These are phyloP conservation scores for Pholiota conissans DNA, from an alignment of 768 basidiomycete species.

Conservation along the genomic window DNA sequence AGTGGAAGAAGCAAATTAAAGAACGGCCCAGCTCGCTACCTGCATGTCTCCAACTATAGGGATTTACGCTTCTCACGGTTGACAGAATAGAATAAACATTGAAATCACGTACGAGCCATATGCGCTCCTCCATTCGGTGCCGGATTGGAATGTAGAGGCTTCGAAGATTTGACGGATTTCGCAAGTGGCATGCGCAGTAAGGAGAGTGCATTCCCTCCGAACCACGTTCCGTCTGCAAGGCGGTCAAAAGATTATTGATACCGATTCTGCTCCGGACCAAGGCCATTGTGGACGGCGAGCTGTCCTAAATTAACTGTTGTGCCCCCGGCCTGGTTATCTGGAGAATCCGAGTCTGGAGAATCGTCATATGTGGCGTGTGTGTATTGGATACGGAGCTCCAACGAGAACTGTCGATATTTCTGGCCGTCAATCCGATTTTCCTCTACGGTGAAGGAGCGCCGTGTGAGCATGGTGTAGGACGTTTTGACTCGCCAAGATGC, in stretches of 20 bases:
- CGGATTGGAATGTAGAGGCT: background rate
- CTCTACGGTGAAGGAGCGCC: too few relatives aligned
- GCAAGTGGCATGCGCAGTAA: background rate
- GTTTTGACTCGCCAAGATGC: background rate
- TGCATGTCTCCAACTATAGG: slow-evolving; percentile 4
- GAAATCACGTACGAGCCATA: background rate
- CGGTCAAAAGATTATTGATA: background rate
- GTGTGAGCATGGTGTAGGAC: too few relatives aligned
- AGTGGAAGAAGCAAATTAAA: slow-evolving; percentile 8
- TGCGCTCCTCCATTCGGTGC: background rate
- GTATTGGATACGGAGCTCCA: background rate
- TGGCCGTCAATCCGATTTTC: too few relatives aligned
- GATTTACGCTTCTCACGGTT: slow-evolving; percentile 6
- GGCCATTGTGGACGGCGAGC: background rate
- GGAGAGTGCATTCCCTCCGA: background rate
- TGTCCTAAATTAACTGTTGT: background rate
- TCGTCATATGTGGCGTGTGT: background rate
- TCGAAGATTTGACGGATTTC: background rate
- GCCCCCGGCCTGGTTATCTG: background rate
- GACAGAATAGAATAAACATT: background rate
- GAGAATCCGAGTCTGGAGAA: background rate
- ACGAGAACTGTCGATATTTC: too few relatives aligned
- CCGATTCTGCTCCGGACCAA: background rate
- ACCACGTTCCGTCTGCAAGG: background rate
- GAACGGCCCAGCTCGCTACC: background rate